Conservation (phyloP, 768 basidiomycete species). For the Termitomyces sp. region DNA sequence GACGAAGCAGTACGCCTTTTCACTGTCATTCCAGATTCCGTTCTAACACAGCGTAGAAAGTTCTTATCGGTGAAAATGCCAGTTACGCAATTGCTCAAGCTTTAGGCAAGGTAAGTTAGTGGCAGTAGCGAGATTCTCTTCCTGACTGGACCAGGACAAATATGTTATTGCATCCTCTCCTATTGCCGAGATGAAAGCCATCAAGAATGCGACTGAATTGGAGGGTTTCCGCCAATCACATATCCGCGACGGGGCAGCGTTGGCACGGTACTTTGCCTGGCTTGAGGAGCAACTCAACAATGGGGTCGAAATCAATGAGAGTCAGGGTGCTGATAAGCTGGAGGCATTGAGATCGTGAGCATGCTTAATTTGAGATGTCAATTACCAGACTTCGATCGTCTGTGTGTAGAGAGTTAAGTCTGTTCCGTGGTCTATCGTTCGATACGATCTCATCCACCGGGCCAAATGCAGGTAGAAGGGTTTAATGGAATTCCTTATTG, state of each 20-base stretch:
- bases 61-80: slow-evolving; percentile 72
- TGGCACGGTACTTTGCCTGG: slow-evolving; percentile 92
- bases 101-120: slow-evolving; percentile 51
- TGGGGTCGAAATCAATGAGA: slow-evolving; percentile 65
- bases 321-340: slow-evolving; percentile 71
- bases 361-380: not conserved
- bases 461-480: slow-evolving; percentile 79
- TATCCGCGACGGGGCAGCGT: slow-evolving; percentile 83
- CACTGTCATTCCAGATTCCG: not conserved
- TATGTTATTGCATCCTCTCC: slow-evolving; percentile 63
- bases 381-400: not conserved
- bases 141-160: slow-evolving; percentile 38
- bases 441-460: slow-evolving; percentile 90
- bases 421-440: slow-evolving; percentile 88
- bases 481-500: not conserved
- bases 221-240: slow-evolving; percentile 88
- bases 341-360: slow-evolving; percentile 78
- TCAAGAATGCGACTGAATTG: slow-evolving; percentile 77
- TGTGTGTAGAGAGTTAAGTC: slow-evolving; percentile 55
- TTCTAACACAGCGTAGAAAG: slow-evolving; percentile 37
- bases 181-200: slow-evolving; percentile 70
- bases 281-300: slow-evolving; percentile 74
- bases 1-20: slow-evolving; percentile 24
- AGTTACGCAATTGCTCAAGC: slow-evolving; percentile 80
- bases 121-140: not conserved